phyloP scores from a whole-genome alignment of 345 rosid genomes.

The Leavenworthia alabamica region DNA sequence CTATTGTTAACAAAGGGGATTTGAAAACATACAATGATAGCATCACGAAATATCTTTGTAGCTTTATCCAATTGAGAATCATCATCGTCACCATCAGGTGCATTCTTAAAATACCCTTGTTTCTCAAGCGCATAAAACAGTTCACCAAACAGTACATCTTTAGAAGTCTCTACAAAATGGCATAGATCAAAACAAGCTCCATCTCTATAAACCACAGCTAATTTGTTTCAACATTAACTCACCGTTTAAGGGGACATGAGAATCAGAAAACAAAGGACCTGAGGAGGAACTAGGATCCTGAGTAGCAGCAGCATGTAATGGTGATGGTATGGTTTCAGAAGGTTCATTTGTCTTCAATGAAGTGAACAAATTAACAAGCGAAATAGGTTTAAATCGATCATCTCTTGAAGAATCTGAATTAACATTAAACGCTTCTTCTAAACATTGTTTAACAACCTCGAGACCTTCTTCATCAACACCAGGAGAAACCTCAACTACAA shows the following conservation, averaged over 20 bases:
- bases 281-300: constrained; percentile 39
- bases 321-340: neutral
- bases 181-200: neutral
- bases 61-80: constrained; percentile 64
- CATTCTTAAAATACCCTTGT: constrained; percentile 42
- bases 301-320: constrained; percentile 6
- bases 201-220: too few species aligned
- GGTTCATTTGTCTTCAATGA: constrained; percentile 35
- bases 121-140: constrained; percentile 80
- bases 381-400: constrained; percentile 34
- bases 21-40: constrained; percentile 44
- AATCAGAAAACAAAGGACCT: constrained; percentile 13
- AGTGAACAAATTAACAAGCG: constrained; percentile 46
- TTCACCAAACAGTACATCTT: constrained; percentile 76
- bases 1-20: neutral
- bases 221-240: neutral
- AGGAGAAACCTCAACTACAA: constrained; percentile 57
- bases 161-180: constrained; percentile 44
- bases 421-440: constrained; percentile 51
- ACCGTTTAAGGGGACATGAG: constrained; percentile 23
- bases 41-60: constrained; percentile 59
- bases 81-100: constrained; percentile 62
- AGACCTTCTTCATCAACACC: constrained; percentile 77
- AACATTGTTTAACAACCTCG: constrained; percentile 74
- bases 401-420: constrained; percentile 27